These are phyloP conservation scores for Colletotrichum gloeosporioides DNA, from an alignment of 2,329 filamentous ascomycete genomes.

Conservation along the genomic window DNA sequence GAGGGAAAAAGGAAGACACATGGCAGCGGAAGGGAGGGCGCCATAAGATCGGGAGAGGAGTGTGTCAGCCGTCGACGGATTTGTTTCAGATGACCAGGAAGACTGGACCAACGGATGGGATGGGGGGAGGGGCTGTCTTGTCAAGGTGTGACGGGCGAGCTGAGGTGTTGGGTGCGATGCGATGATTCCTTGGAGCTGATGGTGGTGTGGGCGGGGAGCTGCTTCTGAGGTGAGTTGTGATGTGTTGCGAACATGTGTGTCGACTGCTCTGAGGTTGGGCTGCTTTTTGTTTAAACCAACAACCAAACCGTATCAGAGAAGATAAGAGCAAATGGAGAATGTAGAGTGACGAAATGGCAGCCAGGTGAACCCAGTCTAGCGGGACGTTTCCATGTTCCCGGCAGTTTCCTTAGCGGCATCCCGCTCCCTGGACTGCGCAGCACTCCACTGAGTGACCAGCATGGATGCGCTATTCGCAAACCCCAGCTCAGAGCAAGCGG, in stretches of 20 bases:
- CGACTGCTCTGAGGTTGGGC: background rate
- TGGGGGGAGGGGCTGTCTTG: background rate
- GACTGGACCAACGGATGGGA: slow-evolving; percentile 4
- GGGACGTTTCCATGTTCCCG: background rate
- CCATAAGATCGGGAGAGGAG: slow-evolving; percentile 3
- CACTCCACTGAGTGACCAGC: background rate
- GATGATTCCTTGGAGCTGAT: background rate
- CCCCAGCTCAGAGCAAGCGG: background rate
- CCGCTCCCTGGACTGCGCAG: background rate
- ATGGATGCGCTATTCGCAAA: background rate
- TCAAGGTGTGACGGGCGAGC: background rate
- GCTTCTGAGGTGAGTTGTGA: background rate
- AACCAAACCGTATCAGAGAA: background rate
- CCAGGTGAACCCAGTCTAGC: background rate
- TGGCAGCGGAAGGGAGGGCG: background rate
- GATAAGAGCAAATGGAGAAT: background rate
- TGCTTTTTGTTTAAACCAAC: background rate
- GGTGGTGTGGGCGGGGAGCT: background rate
- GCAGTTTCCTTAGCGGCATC: background rate
- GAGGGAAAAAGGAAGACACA: background rate
- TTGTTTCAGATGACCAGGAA: slow-evolving; percentile 22
- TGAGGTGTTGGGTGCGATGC: background rate
- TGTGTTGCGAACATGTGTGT: background rate
- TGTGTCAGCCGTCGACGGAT: slow-evolving; percentile 18
- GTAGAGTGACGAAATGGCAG: background rate